Conservation (phyloP, 2,329 filamentous ascomycete species). For the Clonostachys rosea region DNA sequence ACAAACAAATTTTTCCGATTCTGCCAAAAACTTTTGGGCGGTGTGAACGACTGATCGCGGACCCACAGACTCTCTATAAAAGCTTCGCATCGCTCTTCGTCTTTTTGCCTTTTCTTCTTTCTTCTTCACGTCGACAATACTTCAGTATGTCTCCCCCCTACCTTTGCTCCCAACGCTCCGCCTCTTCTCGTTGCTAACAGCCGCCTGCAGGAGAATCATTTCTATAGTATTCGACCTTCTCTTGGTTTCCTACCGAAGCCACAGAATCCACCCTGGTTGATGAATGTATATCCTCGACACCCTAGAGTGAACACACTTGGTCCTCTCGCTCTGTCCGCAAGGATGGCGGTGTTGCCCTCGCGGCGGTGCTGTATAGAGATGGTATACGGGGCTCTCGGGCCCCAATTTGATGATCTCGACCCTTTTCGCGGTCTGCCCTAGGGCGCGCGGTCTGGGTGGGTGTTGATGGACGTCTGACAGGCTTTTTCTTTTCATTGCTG, state of each 20-base stretch:
- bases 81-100: slow-evolving; percentile 17
- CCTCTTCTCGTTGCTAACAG: slow-evolving; percentile 10
- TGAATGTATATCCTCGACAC: slow-evolving; percentile 81
- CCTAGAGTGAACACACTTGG: slow-evolving; percentile 77
- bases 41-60: slow-evolving; percentile 14
- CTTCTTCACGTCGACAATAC: slow-evolving; percentile 60
- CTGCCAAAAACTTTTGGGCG: slow-evolving; percentile 23
- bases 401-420: slow-evolving; percentile 80
- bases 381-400: slow-evolving; percentile 26
- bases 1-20: slow-evolving; percentile 3
- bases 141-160: slow-evolving; percentile 41
- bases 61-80: slow-evolving; percentile 30
- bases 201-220: slow-evolving; percentile 71
- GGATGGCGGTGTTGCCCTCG: slow-evolving; percentile 43
- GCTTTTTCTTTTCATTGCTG: slow-evolving; percentile 52
- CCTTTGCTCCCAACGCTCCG: slow-evolving; percentile 3
- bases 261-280: slow-evolving; percentile 95
- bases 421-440: slow-evolving; percentile 66
- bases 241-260: slow-evolving; percentile 90
- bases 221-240: slow-evolving; percentile 95
- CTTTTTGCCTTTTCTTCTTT: slow-evolving; percentile 34
- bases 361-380: slow-evolving; percentile 66
- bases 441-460: slow-evolving; percentile 76
- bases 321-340: slow-evolving; percentile 58
- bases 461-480: slow-evolving; percentile 89